These are phyloP conservation scores for Cyberlindnera nakhonratchasimensis DNA, from an alignment of 805 yeast genomes.

Conservation along the genomic window DNA sequence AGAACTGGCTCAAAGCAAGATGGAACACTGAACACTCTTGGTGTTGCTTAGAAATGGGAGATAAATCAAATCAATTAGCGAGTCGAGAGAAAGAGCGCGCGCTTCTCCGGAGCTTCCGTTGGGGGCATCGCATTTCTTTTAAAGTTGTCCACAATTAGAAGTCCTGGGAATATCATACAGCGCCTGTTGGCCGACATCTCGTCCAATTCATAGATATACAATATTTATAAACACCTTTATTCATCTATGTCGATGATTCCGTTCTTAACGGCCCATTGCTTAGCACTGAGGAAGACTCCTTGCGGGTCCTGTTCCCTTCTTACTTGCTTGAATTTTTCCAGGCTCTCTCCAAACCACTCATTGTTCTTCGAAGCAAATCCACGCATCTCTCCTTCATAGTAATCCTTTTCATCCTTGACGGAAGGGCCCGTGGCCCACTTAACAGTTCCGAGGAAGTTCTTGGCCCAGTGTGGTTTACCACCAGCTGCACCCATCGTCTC, in stretches of 20 bases:
- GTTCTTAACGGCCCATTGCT: constrained; percentile 77
- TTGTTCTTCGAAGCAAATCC: constrained; percentile 69
- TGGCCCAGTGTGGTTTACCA: constrained; percentile 99
- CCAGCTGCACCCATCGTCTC: constrained; percentile 69
- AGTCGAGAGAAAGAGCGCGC: too few species aligned
- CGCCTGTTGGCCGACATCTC: too few species aligned
- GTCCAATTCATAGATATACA: too few species aligned
- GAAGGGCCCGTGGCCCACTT: constrained; percentile 31
- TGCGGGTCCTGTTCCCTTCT: constrained; percentile 74
- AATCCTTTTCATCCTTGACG: constrained; percentile 35
- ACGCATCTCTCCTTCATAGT: constrained; percentile 66
- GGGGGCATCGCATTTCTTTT: too few species aligned
- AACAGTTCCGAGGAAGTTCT: constrained; percentile 73
- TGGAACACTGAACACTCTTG: too few species aligned
- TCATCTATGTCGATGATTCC: constrained; percentile 43
- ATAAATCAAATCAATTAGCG: too few species aligned
- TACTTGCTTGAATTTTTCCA: constrained; percentile 55
- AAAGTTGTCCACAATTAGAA: too few species aligned
- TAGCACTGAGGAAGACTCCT: constrained; percentile 74
- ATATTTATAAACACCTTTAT: neutral
- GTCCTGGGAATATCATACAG: too few species aligned
- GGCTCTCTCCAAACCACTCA: constrained; percentile 78
- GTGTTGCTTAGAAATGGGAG: neutral
- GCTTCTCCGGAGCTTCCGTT: too few species aligned
- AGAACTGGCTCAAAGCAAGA: too few species aligned